Evolutionary conservation across 257 asterid genomes (phyloP), one percentile per base, ranked within the genome.

Genomic region (Solanum lignicaule): DNA sequence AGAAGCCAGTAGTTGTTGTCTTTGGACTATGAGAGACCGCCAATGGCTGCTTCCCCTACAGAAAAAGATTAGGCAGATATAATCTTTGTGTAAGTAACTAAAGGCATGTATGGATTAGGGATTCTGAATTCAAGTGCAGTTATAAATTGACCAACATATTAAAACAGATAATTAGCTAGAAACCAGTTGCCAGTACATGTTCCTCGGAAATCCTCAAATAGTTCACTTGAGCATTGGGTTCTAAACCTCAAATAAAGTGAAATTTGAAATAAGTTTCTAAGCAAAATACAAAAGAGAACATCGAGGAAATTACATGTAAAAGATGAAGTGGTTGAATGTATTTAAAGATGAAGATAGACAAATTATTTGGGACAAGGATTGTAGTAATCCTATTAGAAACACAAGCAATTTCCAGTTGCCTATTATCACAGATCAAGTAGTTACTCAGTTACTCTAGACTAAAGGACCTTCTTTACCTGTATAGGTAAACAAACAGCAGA

Each of bases 1-100:
- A 94, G 89, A 95, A 95, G 72, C 99, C 98, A 10, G 98, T 90
- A 12, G 98, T 95, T 88, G 89, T 90, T 5, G 92, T 90, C 86
- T 90, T 95, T 35, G 99, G 99, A 89, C 98, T 95, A 69, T 92
- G 94, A 86, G 91, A 91, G 43, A 90, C 88, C 6, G 85, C 92
- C 88, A 43, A 43, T 4, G 85, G 85, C 21, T 43, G 85, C 18
- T 79, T 79, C 18, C 62, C 85, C 85, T 79, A 46, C 60, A 9
- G 14, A 6, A 18, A 32, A 60, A 9, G 33, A 21, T 58, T 16
- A 27, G 43, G 87, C 29, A 85, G 85, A 85, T 35, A 66, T 38
- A 65, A 25, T 29, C 33, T 10, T 10, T 25, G 60, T 84, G 39
- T 23, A 33, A 29, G 9, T 9, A 71, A 87, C 58, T 16, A 60